Base-by-base conservation (phyloP, 768 basidiomycete genomes). In the Kwoniella sp. region DNA sequence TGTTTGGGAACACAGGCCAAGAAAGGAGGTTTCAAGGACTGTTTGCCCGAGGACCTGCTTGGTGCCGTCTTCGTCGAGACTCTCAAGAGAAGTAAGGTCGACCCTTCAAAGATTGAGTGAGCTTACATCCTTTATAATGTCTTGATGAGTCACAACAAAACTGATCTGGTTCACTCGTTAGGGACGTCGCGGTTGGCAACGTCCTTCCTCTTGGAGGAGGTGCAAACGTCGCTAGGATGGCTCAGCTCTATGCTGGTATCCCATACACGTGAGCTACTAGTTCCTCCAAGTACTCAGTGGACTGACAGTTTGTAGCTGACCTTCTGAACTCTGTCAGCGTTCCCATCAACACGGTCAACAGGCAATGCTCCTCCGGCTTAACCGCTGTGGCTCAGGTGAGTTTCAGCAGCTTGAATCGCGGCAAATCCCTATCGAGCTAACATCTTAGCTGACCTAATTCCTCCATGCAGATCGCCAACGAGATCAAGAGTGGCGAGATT, bases 1-100 rank as follows among this genome's bases (percentile, higher is more conserved):
- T 26, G 37, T 1, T 15, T 25, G 28, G 13, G 52, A 7, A 1
- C 11, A 13, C 45, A 80, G 81, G 78, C 79, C 23, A 91, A 87
- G 85, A 97, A 95, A 80, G 95, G 95, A 25, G 93, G 93, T 63
- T 85, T 94, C 76, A 95, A 93, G 79, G 92, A 96, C 74, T 83
- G 86, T 0, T 86, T 89, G 2, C 90, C 93, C 15, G 95, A 96
- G 71, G 92, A 94, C 76, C 84, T 98, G 61, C 84, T 97, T 68
- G 84, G 86, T 65, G 88, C 89, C 26, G 83, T 96, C 45, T 88
- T 96, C 83, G 89, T 88, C 83, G 92, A 88, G 67, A 66, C 79
- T 13, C 45, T 72, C 28, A 74, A 74, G 58, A 51, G 79, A 31
- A 67, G 70, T 31, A 73, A 72, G 31, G 67, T 79, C 23, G 79